A percentile compares a stretch with the other conserved stretches of the same genome.
Conservation (phyloP, 2,329 filamentous ascomycete genomes). For the Fusarium oxysporum region DNA sequence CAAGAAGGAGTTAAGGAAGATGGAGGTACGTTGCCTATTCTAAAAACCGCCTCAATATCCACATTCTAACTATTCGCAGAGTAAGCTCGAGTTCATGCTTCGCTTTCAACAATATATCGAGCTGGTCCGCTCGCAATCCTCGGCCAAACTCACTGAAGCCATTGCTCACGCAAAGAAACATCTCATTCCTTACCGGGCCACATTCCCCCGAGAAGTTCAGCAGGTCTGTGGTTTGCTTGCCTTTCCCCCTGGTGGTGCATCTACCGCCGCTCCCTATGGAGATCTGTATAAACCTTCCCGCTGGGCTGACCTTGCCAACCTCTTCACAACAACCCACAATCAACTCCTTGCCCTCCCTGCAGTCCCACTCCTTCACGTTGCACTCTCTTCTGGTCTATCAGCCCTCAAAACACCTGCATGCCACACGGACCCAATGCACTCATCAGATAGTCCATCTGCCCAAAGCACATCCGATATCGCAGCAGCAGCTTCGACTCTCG, state of each 20-base stretch:
- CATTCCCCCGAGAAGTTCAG: constrained; percentile 75
- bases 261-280: constrained; percentile 54
- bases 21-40: constrained; percentile 68
- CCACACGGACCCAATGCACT: constrained; percentile 58
- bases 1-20: constrained; percentile 90
- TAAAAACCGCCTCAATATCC: background rate
- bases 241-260: constrained; percentile 66
- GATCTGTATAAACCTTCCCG: constrained; percentile 78
- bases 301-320: constrained; percentile 80
- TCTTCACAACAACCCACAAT: constrained; percentile 90
- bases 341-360: constrained; percentile 84
- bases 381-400: constrained; percentile 89
- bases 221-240: constrained; percentile 85
- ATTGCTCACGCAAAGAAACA: constrained; percentile 86
- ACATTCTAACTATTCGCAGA: constrained; percentile 58
- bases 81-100: constrained; percentile 91
- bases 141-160: constrained; percentile 77
- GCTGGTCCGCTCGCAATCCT: constrained; percentile 76
- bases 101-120: constrained; percentile 96
- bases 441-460: constrained; percentile 29
- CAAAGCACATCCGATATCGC: constrained; percentile 64
- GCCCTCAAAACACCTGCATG: constrained; percentile 96
- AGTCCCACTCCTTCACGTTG: constrained; percentile 87
- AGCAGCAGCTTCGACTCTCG: constrained; percentile 58
- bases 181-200: constrained; percentile 76